Percentiles rank a stretch among this genome's conserved stretches.
Conservation (phyloP, 805 yeast genomes). For the Zygosaccharomyces pseudorouxii region DNA sequence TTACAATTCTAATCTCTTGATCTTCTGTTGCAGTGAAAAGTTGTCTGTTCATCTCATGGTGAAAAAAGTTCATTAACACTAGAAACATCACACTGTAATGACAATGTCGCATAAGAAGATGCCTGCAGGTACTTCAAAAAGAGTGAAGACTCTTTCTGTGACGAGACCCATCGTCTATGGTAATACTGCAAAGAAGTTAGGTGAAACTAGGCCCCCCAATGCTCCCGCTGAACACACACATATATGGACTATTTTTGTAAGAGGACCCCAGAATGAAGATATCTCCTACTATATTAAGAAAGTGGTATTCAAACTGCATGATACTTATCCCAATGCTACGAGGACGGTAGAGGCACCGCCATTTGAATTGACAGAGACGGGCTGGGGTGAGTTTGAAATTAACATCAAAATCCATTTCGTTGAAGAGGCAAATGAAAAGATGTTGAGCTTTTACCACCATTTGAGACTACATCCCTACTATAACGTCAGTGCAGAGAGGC, state of each 20-base stretch:
- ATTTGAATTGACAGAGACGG: conserved; percentile 91
- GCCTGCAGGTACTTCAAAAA: conserved; percentile 27
- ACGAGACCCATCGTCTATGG: conserved; percentile 80
- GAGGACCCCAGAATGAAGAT: conserved; percentile 77
- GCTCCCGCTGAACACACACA: conserved; percentile 92
- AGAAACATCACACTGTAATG: not conserved
- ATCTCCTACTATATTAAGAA: conserved; percentile 75
- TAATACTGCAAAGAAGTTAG: conserved; percentile 67
- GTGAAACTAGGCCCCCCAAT: conserved; percentile 48
- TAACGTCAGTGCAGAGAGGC: conserved; percentile 17
- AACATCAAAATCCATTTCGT: conserved; percentile 81
- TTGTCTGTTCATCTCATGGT: not conserved
- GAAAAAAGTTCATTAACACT: not conserved
- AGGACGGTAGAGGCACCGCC: conserved; percentile 87
- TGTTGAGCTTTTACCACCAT: conserved; percentile 80
- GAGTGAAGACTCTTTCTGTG: conserved; percentile 54
- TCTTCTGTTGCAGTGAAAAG: not conserved
- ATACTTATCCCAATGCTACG: conserved; percentile 84
- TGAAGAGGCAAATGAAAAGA: conserved; percentile 84
- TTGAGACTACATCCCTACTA: conserved; percentile 85
- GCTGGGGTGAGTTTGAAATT: conserved; percentile 99
- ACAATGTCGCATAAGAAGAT: conserved; percentile 9
- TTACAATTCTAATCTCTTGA: not conserved
- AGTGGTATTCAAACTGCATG: conserved; percentile 92
- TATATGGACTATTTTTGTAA: conserved; percentile 87